Percentiles rank a stretch among this genome's conserved stretches.
Conservation (phyloP, 495 filamentous ascomycete species). For the Xylaria acuta region DNA sequence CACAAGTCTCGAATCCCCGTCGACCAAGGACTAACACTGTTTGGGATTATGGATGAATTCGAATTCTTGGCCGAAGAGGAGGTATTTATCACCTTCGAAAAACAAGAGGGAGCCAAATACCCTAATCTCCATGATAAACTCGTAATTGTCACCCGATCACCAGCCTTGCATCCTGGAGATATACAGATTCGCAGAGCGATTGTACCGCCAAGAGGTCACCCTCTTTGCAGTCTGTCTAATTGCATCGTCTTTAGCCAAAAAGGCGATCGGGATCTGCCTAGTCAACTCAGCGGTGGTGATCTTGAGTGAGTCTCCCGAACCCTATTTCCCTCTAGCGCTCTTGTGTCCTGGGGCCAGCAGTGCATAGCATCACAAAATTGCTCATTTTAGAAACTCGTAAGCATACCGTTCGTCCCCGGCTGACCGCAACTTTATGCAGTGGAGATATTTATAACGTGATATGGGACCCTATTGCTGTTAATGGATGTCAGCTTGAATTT, state of each 20-base stretch:
- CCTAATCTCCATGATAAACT: slow-evolving; percentile 24
- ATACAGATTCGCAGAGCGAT: slow-evolving; percentile 66
- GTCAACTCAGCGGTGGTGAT: slow-evolving; percentile 78
- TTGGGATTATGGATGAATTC: slow-evolving; percentile 86
- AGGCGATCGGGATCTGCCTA: slow-evolving; percentile 75
- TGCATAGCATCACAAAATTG: not conserved
- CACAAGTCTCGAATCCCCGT: slow-evolving; percentile 77
- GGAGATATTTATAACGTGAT: slow-evolving; percentile 81
- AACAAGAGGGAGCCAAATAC: slow-evolving; percentile 32
- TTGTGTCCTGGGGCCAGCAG: not conserved
- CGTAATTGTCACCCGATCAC: slow-evolving; percentile 70
- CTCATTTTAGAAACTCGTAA: not conserved
- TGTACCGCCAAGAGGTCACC: slow-evolving; percentile 61
- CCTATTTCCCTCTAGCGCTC: not conserved
- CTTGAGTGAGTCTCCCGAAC: slow-evolving; percentile 57
- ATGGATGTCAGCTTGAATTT: slow-evolving; percentile 40
- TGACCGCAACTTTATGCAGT: slow-evolving; percentile 5
- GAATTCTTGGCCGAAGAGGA: slow-evolving; percentile 69
- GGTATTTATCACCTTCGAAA: slow-evolving; percentile 63
- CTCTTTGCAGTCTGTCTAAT: slow-evolving; percentile 66
- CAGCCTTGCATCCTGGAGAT: slow-evolving; percentile 82
- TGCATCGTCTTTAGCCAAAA: slow-evolving; percentile 78
- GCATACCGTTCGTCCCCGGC: not conserved
- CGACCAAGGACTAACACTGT: slow-evolving; percentile 69
- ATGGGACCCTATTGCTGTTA: slow-evolving; percentile 60